Evolutionary conservation across 306 rosid genomes (phyloP).

Genomic region (Dryas octopetala): DNA sequence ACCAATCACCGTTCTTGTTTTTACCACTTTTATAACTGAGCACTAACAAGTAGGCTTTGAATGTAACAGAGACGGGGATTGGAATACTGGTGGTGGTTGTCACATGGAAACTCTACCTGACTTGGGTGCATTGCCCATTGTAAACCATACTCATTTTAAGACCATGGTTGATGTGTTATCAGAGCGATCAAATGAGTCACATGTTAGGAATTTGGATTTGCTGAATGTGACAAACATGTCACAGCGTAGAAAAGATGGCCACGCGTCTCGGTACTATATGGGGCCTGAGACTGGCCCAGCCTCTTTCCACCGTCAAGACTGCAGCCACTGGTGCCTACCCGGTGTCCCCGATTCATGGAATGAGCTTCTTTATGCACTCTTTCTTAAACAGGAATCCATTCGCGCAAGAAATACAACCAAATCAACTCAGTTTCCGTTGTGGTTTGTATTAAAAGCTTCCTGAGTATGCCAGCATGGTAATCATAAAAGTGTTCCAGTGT

Average conservation of each 20-base stretch:
- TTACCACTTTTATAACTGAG: constrained; percentile 13
- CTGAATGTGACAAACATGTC: constrained; percentile 76
- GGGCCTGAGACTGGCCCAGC: constrained; percentile 51
- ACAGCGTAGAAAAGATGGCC: constrained; percentile 74
- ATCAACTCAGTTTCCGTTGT: constrained; percentile 32
- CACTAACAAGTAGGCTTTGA: constrained; percentile 26
- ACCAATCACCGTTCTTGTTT: neutral
- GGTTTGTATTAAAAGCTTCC: constrained; percentile 18
- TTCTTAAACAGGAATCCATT: constrained; percentile 50
- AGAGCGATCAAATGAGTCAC: constrained; percentile 38
- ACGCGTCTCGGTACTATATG: constrained; percentile 63
- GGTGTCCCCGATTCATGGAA: constrained; percentile 97
- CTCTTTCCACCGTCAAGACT: constrained; percentile 65
- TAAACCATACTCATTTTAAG: constrained; percentile 11
- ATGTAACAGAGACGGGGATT: constrained; percentile 70
- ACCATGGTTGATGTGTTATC: constrained; percentile 46
- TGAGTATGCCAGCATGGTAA: neutral
- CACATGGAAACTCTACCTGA: constrained; percentile 73
- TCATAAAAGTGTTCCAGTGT: constrained; percentile 1
- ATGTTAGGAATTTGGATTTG: constrained; percentile 46
- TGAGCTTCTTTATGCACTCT: constrained; percentile 67
- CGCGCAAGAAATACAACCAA: constrained; percentile 18
- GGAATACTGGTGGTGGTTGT: constrained; percentile 92
- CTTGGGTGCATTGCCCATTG: constrained; percentile 37
- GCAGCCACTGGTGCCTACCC: constrained; percentile 98